Percentiles rank a stretch among this genome's conserved stretches.
These are phyloP conservation scores for Amphibolis antarctica DNA, from an alignment of 106 monocot species.

Conservation along the genomic window DNA sequence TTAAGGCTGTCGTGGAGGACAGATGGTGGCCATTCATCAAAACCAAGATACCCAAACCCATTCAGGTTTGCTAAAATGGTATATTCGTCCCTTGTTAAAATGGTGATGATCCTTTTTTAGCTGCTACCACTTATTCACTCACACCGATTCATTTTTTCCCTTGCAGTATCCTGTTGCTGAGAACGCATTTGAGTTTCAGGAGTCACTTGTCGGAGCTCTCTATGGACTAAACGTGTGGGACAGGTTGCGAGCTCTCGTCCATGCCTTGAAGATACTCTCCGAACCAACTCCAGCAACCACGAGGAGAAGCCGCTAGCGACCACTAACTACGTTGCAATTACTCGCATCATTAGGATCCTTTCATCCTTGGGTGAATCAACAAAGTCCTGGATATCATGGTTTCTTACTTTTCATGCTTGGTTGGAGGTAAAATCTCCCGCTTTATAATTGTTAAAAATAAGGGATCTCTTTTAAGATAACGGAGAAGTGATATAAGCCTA, in stretches of 20 bases:
- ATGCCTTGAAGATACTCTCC: conserved; percentile 65
- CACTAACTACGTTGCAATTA: too few relatives aligned
- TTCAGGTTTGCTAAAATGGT: neutral
- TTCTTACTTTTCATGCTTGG: too few relatives aligned
- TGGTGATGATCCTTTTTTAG: too few relatives aligned
- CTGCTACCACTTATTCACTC: too few relatives aligned
- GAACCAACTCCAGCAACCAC: conserved; percentile 32
- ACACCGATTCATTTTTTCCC: neutral
- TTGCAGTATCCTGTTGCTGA: conserved; percentile 91
- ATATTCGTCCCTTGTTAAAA: neutral
- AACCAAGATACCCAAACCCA: conserved; percentile 84
- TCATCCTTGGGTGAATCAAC: too few relatives aligned
- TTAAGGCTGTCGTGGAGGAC: conserved; percentile 92
- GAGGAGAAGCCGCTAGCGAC: conserved; percentile 6
- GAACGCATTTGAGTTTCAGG: conserved; percentile 84
- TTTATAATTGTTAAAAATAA: too few relatives aligned
- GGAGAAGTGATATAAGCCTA: too few relatives aligned
- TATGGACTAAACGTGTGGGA: conserved; percentile 91
- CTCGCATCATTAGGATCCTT: too few relatives aligned
- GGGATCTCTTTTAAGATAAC: too few relatives aligned
- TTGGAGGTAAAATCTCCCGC: too few relatives aligned
- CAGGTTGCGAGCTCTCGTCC: conserved; percentile 53
- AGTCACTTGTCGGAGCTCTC: conserved; percentile 82
- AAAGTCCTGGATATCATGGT: too few relatives aligned
- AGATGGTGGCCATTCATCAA: conserved; percentile 95